Evolutionary conservation across 768 basidiomycete species (phyloP).

Genomic region (Leccinum aurantiacum): DNA sequence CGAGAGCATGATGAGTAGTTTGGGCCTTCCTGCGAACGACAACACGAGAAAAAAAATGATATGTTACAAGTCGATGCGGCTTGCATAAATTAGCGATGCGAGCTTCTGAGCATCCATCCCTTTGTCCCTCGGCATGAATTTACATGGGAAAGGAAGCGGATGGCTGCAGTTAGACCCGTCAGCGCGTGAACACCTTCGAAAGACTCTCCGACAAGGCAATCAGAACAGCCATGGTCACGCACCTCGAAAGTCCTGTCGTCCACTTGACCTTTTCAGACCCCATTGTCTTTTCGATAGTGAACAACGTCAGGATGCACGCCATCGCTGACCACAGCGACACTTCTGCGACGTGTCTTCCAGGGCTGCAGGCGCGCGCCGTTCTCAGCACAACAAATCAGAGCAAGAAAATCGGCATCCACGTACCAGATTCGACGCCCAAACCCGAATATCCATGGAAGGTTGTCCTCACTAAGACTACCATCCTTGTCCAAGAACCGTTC

Average conservation of each 20-base stretch:
- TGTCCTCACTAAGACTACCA: background rate
- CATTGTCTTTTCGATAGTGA: background rate
- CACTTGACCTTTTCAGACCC: background rate
- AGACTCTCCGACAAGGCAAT: background rate
- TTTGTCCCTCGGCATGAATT: background rate
- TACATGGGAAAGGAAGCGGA: background rate
- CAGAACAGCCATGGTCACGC: background rate
- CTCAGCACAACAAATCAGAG: background rate
- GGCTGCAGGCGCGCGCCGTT: background rate
- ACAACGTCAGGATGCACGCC: background rate
- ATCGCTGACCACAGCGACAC: background rate
- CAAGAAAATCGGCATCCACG: background rate
- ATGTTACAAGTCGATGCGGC: constrained; percentile 6
- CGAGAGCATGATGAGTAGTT: background rate
- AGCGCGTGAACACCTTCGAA: background rate
- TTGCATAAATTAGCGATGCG: constrained; percentile 11
- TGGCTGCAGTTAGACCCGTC: background rate
- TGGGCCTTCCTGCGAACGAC: background rate
- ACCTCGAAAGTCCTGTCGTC: background rate
- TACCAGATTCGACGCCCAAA: background rate
- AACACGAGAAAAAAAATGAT: background rate
- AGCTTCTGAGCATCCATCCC: constrained; percentile 15
- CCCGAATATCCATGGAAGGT: background rate
- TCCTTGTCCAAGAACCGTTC: background rate
- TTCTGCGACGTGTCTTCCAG: background rate